phyloP scores from a whole-genome alignment of 2,329 filamentous ascomycete genomes.

The Talaromyces marneffei region DNA sequence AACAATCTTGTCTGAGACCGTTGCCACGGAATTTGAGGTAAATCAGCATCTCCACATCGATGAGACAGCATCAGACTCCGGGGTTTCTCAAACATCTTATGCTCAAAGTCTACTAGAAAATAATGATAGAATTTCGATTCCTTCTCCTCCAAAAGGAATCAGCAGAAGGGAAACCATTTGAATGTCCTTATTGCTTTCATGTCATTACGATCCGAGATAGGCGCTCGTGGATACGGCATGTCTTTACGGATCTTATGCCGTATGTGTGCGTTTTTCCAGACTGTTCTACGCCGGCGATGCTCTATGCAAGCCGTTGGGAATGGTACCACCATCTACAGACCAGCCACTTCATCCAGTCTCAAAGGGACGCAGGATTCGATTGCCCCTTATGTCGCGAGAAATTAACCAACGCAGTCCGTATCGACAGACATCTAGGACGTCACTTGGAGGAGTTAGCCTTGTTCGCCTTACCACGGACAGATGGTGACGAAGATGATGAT shows the following conservation, averaged over 20 bases:
- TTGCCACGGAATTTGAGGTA: not conserved
- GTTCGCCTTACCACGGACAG: conserved; percentile 14
- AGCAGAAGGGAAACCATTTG: not conserved
- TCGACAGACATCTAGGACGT: conserved; percentile 16
- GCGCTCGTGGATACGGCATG: conserved; percentile 34
- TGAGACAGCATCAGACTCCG: not conserved
- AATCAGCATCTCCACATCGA: not conserved
- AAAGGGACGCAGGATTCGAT: not conserved
- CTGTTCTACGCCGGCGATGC: conserved; percentile 21
- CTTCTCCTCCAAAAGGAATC: not conserved
- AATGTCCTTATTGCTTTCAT: conserved; percentile 20
- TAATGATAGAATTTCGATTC: not conserved
- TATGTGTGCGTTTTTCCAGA: conserved; percentile 31
- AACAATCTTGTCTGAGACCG: not conserved
- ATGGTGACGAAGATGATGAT: not conserved
- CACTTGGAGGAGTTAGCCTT: conserved; percentile 22
- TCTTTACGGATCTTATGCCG: conserved; percentile 36
- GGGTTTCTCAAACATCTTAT: not conserved
- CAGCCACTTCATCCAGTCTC: not conserved
- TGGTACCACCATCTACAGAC: conserved; percentile 17
- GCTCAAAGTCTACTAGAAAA: not conserved
- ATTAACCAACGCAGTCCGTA: not conserved
- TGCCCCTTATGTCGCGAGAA: not conserved
- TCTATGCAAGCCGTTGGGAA: conserved; percentile 19
- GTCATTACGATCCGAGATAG: conserved; percentile 25